Percentiles rank a stretch among this genome's conserved stretches.
Conservation (phyloP, 2,329 filamentous ascomycete species). For the Sporothrix humicola region DNA sequence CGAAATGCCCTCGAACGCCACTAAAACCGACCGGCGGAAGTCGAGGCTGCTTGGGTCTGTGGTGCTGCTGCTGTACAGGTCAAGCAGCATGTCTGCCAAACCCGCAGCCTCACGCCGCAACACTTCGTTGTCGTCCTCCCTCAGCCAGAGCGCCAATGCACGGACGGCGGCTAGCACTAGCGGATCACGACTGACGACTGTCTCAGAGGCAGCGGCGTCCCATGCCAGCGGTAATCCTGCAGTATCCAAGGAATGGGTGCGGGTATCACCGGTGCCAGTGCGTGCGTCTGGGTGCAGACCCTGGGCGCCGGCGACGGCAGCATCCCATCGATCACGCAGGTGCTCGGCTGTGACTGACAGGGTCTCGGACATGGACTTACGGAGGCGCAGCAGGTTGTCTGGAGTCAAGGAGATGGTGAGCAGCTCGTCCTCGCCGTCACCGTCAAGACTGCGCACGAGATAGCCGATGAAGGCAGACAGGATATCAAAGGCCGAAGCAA, state of each 20-base stretch:
- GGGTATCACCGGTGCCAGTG: slow-evolving; percentile 49
- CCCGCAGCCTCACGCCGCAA: slow-evolving; percentile 63
- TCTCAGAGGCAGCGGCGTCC: slow-evolving; percentile 59
- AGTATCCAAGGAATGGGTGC: slow-evolving; percentile 37
- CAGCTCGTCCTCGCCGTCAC: slow-evolving; percentile 53
- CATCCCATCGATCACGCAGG: slow-evolving; percentile 73
- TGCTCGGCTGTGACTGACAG: slow-evolving; percentile 68
- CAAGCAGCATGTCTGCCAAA: slow-evolving; percentile 67
- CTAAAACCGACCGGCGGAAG: slow-evolving; percentile 62
- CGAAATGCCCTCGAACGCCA: slow-evolving; percentile 65
- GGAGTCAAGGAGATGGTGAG: slow-evolving; percentile 48
- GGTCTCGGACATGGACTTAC: slow-evolving; percentile 66
- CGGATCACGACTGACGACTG: slow-evolving; percentile 58
- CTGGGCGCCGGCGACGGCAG: slow-evolving; percentile 64
- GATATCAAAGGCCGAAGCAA: slow-evolving; percentile 68
- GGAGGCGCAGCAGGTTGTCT: slow-evolving; percentile 65
- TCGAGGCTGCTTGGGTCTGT: slow-evolving; percentile 50
- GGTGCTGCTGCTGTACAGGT: slow-evolving; percentile 55
- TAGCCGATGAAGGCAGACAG: slow-evolving; percentile 65
- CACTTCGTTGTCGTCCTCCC: slow-evolving; percentile 68
- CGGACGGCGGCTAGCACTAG: slow-evolving; percentile 64
- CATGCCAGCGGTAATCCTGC: slow-evolving; percentile 57
- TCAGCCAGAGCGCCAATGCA: slow-evolving; percentile 68
- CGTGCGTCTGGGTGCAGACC: slow-evolving; percentile 66
- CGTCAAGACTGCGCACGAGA: slow-evolving; percentile 60